Evolutionary conservation across 208 protist species (phyloP), one percentile per base, ranked within the genome.

Genomic region (Acanthamoeba culbertsoni): DNA sequence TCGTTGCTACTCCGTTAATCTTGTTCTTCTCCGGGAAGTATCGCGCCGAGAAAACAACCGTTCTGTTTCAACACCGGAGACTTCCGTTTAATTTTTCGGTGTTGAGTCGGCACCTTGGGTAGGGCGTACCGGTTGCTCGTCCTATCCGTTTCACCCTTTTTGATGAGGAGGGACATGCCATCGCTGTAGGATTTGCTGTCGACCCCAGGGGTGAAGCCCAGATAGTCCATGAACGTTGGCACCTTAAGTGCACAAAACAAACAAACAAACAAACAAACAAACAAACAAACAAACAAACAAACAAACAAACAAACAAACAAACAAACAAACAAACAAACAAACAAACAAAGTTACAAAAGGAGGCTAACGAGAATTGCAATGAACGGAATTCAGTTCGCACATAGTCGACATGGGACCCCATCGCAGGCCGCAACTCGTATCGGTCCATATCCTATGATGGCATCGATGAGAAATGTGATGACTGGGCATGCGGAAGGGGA

Each of bases 1-100:
- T 40, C 53, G 46, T 48, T 45, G 18, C 82, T 2, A 90, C 51
- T 0, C 31, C 82, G 42, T 65, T 90, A 31, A 90, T 46, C 82
- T 90, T 90, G 82, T 90, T 90, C 51, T 90, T 90, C 82, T 90
- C 82, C 16, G 82, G 82, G 55, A 90, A 90, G 82, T 90, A 90
- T 5, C 82, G 82, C 20, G 82, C 51, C 35, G 82, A 68, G 35
- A 90, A 68, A 7, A 18, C 35, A 18, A 90, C 53, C n/a, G 10
- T 26, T 31, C 79, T 88, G 65, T 23, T 23, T 14, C 5, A 7
- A 10, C n/a, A 16, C 18, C 71, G 26, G 12, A 51, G 18, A 3
- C 18, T 51, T 35, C 26, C 43, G n/a, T n/a, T n/a, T n/a, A n/a
- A n/a, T n/a, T n/a, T n/a, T n/a, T n/a, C n/a, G n/a, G n/a, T n/a